Evolutionary conservation across 805 yeast species (phyloP).

Genomic region (Monosporozyma aerobia): DNA sequence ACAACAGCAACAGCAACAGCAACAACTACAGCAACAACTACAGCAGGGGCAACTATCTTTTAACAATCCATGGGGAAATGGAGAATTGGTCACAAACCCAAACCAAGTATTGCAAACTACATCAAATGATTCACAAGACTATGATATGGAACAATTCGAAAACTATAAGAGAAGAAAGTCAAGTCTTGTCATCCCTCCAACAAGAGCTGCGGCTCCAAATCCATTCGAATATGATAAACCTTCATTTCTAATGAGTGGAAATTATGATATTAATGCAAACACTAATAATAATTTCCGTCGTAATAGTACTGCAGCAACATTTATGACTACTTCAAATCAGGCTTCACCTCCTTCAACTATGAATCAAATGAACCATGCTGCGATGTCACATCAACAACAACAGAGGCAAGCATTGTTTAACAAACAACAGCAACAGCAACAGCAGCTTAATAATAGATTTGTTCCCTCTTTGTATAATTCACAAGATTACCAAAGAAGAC

Average conservation of each 20-base stretch:
- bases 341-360: slow-evolving; percentile 1
- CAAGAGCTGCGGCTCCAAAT: slow-evolving; percentile 37
- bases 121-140: not conserved
- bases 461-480: slow-evolving; percentile 15
- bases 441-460: slow-evolving; percentile 13
- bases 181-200: slow-evolving; percentile 34
- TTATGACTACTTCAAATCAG: not conserved
- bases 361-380: not conserved
- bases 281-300: not conserved
- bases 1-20: not conserved
- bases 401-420: slow-evolving; percentile 5
- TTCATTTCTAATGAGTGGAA: not conserved
- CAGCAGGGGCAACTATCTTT: slow-evolving; percentile 2
- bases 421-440: slow-evolving; percentile 12
- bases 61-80: slow-evolving; percentile 13
- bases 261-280: slow-evolving; percentile 7
- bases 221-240: slow-evolving; percentile 29
- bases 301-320: not conserved
- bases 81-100: not conserved
- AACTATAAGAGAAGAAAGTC: slow-evolving; percentile 25
- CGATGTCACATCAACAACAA: slow-evolving; percentile 3
- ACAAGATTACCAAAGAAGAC: slow-evolving; percentile 30
- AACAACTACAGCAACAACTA: not conserved
- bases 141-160: slow-evolving; percentile 5
- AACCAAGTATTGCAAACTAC: not conserved